Evolutionary conservation across 192 early-diverging fungal genomes (phyloP), one percentile per base, ranked within the genome.

Genomic region (Backusella macrospora): DNA sequence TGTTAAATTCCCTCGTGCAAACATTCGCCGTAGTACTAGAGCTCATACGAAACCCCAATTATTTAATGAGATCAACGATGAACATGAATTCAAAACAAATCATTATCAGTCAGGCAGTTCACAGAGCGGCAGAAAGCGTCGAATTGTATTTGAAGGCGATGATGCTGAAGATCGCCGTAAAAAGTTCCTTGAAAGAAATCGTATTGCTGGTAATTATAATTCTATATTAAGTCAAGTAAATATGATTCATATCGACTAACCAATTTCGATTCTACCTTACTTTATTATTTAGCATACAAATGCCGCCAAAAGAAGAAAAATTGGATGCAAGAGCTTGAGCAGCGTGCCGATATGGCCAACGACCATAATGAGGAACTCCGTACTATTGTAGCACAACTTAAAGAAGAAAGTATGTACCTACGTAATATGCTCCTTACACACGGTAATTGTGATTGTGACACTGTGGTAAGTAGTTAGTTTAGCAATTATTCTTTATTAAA

Each of bases 281-380:
- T 68, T 23, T 38, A 6, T 39, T 62, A 46, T 23, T 2, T 44
- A 75, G 79, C 79, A 46, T 80, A 66, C 37, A 80, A 80, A 37
- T 80, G 79, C 34, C 70, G 79, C 44, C 79, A 80, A 55, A 80
- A 80, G 71, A 80, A 80, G 55, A 80, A 80, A 67, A 74, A 49
- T 3, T 80, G 79, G 79, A 76, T 76, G 71, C 70, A 76, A 64
- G 70, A 80, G 16, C 66, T 80, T 46, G 79, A 80, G 21, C 47
- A 71, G 23, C 74, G 65, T 10, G 71, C 79, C 9, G 79, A 80
- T 5, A 45, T 76, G 26, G 62, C 68, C 2, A 70, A 39, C 5
- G 64, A 69, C 38, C 79, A 68, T 14, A 76, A 80, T 38, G 73
- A 76, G 38, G 71, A 71, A 34, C 59, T 80, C 47, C 79, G 76